Percentiles rank a stretch among this genome's conserved stretches.
Evolutionary conservation across 2,329 filamentous ascomycete genomes (phyloP).

Genomic region (Nigrospora oryzae): DNA sequence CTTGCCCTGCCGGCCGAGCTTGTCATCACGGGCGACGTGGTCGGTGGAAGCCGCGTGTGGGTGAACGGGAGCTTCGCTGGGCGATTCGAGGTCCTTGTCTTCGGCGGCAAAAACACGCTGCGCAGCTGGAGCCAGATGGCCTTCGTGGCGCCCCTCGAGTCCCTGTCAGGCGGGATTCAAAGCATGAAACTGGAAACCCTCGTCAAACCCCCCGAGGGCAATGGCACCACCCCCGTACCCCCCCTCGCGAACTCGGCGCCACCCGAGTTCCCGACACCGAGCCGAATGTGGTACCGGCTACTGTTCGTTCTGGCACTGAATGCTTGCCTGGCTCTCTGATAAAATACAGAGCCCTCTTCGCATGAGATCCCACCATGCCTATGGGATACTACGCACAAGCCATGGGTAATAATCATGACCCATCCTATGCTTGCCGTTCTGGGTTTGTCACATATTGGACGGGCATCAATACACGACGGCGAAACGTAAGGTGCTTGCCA

Average conservation of each 20-base stretch:
- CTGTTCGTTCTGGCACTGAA: too few species aligned
- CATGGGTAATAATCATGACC: too few species aligned
- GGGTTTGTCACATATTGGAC: too few species aligned
- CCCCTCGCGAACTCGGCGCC: background rate
- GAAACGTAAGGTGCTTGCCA: too few species aligned
- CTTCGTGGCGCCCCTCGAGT: conserved; percentile 39
- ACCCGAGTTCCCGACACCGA: too few species aligned
- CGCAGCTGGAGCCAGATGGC: conserved; percentile 51
- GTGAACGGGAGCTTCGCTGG: conserved; percentile 34
- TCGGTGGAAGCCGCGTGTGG: conserved; percentile 40
- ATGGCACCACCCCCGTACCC: background rate
- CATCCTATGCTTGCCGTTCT: too few species aligned
- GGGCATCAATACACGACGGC: too few species aligned
- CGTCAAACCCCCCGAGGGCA: background rate
- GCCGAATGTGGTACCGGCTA: too few species aligned
- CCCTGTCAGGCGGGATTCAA: conserved; percentile 5
- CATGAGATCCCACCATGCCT: too few species aligned
- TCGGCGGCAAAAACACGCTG: conserved; percentile 38
- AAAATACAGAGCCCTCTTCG: too few species aligned
- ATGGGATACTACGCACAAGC: too few species aligned
- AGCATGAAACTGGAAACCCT: background rate
- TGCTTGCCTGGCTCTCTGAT: too few species aligned
- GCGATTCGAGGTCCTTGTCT: conserved; percentile 46
- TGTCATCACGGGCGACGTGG: conserved; percentile 32
- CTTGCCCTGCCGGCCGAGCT: conserved; percentile 24